Percentiles rank a stretch among this genome's conserved stretches.
These are phyloP conservation scores for Penicillium taxi DNA, from an alignment of 495 filamentous ascomycete species.

Conservation along the genomic window DNA sequence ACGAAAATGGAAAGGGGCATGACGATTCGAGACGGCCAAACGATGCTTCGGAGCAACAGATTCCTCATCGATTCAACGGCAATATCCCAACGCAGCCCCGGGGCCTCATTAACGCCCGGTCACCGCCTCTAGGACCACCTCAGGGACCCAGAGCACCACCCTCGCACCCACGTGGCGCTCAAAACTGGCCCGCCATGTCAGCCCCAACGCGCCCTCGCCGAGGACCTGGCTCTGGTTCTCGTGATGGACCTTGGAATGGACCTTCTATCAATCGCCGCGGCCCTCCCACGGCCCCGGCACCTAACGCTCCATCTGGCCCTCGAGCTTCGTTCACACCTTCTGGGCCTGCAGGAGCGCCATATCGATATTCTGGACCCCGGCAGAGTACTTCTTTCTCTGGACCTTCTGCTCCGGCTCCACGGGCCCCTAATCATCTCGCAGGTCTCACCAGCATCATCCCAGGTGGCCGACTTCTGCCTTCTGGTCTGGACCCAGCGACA, in stretches of 20 bases:
- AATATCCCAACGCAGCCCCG: slow-evolving; percentile 30
- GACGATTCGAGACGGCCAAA: background rate
- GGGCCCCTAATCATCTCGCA: slow-evolving; percentile 44
- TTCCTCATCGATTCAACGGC: slow-evolving; percentile 6
- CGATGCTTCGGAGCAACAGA: background rate
- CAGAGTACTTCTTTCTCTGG: slow-evolving; percentile 42
- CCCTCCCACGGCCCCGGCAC: slow-evolving; percentile 19
- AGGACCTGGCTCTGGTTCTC: slow-evolving; percentile 31
- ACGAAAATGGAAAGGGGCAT: background rate
- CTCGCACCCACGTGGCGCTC: slow-evolving; percentile 38
- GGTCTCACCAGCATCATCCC: slow-evolving; percentile 43
- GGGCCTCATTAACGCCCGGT: slow-evolving; percentile 27
- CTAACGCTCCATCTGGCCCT: slow-evolving; percentile 36
- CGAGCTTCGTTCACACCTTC: slow-evolving; percentile 30
- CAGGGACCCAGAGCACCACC: slow-evolving; percentile 38
- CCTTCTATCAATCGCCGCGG: slow-evolving; percentile 32
- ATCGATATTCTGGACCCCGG: slow-evolving; percentile 37
- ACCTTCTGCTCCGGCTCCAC: slow-evolving; percentile 42
- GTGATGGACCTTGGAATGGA: slow-evolving; percentile 31
- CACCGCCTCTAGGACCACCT: slow-evolving; percentile 42
- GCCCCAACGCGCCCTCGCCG: slow-evolving; percentile 56
- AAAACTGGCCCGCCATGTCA: slow-evolving; percentile 43
- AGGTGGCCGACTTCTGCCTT: slow-evolving; percentile 41
- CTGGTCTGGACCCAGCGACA: slow-evolving; percentile 27
- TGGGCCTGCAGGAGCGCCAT: slow-evolving; percentile 18